phyloP scores from a whole-genome alignment of 768 basidiomycete genomes.

The Rhodotorula paludigena region DNA sequence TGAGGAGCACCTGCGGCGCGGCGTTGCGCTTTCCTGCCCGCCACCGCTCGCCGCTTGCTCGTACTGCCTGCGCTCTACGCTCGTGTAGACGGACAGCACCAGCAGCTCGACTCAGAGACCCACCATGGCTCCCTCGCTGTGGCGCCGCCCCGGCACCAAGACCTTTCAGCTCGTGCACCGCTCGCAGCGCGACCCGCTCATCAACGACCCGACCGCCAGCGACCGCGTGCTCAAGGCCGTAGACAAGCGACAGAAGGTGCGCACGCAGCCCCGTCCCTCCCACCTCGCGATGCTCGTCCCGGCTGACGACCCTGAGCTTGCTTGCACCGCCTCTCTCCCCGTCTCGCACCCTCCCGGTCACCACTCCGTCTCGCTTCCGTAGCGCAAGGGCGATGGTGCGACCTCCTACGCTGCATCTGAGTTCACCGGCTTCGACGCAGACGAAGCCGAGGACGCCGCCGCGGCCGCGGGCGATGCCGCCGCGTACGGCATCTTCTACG shows the following conservation, averaged over 20 bases:
- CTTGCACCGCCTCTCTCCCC: too few relatives aligned
- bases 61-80: neutral
- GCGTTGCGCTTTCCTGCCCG: neutral
- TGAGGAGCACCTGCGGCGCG: too few relatives aligned
- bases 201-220: constrained; percentile 84
- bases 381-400: constrained; percentile 1
- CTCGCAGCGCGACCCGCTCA: constrained; percentile 89
- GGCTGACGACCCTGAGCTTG: neutral
- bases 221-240: constrained; percentile 83
- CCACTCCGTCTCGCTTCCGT: neutral
- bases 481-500: constrained; percentile 83
- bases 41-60: neutral
- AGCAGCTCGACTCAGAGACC: neutral
- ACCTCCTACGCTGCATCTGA: constrained; percentile 4
- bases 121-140: constrained; percentile 57
- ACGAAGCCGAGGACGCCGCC: constrained; percentile 57
- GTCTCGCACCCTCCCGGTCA: too few relatives aligned
- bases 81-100: neutral
- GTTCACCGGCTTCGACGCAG: constrained; percentile 43
- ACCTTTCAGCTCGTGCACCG: constrained; percentile 97
- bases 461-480: constrained; percentile 78
- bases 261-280: neutral
- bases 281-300: neutral
- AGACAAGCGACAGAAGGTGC: constrained; percentile 52
- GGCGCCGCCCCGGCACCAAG: constrained; percentile 78